A percentile compares a stretch with the other conserved stretches of the same genome.
These are phyloP conservation scores for Cladobotryum mycophilum DNA, from an alignment of 2,329 filamentous ascomycete genomes.

Conservation along the genomic window DNA sequence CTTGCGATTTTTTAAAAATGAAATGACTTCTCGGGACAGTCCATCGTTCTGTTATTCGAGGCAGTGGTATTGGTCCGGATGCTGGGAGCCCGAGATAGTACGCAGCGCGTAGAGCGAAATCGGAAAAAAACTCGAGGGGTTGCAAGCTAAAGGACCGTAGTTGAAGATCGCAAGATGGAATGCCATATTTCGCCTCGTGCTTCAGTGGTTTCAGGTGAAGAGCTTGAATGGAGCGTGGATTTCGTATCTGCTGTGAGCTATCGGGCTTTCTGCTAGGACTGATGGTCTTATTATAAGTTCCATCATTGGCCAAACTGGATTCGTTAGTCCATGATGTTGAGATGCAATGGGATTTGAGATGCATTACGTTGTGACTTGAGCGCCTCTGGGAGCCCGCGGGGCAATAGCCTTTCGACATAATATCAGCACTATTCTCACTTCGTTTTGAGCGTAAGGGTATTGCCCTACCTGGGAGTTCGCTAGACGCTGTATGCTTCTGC, in stretches of 20 bases:
- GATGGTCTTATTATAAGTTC: background rate
- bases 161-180: slow-evolving; percentile 86
- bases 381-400: background rate
- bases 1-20: slow-evolving; percentile 94
- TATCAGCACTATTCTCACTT: background rate
- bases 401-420: background rate
- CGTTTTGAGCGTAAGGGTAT: too few species aligned
- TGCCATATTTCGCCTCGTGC: slow-evolving; percentile 64
- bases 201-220: slow-evolving; percentile 80
- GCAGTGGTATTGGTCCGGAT: slow-evolving; percentile 77
- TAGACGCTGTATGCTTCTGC: background rate
- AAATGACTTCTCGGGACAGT: slow-evolving; percentile 85
- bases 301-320: background rate
- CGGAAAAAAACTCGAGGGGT: slow-evolving; percentile 88
- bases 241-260: slow-evolving; percentile 34
- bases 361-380: background rate
- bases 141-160: slow-evolving; percentile 85
- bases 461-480: background rate
- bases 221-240: slow-evolving; percentile 76
- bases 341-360: background rate
- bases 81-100: slow-evolving; percentile 89
- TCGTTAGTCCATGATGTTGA: background rate
- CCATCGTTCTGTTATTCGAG: slow-evolving; percentile 85
- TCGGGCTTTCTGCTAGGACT: slow-evolving; percentile 2
- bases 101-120: slow-evolving; percentile 89